These are phyloP conservation scores for Przewalskia tangutica DNA, from an alignment of 257 asterid species.

Conservation along the genomic window DNA sequence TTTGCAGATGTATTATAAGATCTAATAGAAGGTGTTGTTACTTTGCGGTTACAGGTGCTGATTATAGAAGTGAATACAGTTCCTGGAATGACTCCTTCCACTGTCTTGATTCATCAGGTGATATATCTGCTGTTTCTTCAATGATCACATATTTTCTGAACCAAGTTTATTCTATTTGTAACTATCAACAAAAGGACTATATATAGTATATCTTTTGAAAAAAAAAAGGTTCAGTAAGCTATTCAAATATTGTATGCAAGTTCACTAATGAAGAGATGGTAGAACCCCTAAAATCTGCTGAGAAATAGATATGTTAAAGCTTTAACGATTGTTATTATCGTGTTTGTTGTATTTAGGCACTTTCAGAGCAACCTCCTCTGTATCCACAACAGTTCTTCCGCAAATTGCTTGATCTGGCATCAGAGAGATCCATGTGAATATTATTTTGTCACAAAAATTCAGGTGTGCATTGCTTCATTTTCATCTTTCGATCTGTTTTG, in stretches of 20 bases:
- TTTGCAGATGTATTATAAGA: not conserved
- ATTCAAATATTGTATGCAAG: not conserved
- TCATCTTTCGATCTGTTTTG: not conserved
- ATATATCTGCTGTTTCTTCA: not conserved
- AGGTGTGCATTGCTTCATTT: not conserved
- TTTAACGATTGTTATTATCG: not conserved
- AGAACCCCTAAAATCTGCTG: not conserved
- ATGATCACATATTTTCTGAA: not conserved
- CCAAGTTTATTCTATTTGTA: not conserved
- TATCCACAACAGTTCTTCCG: constrained; percentile 80
- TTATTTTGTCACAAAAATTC: not conserved
- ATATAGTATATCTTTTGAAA: not conserved
- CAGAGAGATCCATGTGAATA: constrained; percentile 28
- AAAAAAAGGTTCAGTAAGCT: not conserved
- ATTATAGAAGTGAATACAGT: constrained; percentile 82
- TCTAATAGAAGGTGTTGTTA: not conserved
- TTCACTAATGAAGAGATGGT: not conserved
- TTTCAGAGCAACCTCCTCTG: constrained; percentile 72
- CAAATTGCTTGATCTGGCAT: constrained; percentile 59
- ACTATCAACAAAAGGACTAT: not conserved
- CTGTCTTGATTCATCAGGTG: constrained; percentile 89
- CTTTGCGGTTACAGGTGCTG: constrained; percentile 40
- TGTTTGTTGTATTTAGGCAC: constrained; percentile 40
- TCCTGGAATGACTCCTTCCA: constrained; percentile 96
- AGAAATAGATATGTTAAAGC: not conserved